Evolutionary conservation across 257 asterid species (phyloP).

Genomic region (Misopates orontium): DNA sequence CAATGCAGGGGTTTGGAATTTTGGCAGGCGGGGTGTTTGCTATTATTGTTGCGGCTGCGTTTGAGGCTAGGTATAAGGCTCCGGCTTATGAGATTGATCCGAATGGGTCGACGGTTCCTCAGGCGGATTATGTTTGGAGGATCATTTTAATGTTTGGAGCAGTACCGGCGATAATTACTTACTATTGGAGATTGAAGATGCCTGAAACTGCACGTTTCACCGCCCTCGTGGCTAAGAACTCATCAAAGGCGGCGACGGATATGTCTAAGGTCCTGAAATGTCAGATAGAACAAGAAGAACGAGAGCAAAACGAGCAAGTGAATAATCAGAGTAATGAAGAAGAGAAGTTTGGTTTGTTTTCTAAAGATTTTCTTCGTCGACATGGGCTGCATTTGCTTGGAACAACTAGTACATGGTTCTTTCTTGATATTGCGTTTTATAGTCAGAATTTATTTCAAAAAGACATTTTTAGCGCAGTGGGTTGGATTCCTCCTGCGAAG

Average conservation of each 20-base stretch:
- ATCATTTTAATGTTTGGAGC: slow-evolving; percentile 60
- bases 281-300: slow-evolving; percentile 36
- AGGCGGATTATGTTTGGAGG: slow-evolving; percentile 67
- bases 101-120: slow-evolving; percentile 40
- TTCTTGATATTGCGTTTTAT: slow-evolving; percentile 64
- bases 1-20: slow-evolving; percentile 72
- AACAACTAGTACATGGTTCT: slow-evolving; percentile 56
- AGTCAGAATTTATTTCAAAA: slow-evolving; percentile 67
- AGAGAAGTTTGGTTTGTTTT: slow-evolving; percentile 42
- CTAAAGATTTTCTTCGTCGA: slow-evolving; percentile 41
- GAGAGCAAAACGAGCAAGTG: background rate
- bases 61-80: slow-evolving; percentile 31
- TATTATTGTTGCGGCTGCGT: slow-evolving; percentile 38
- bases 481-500: slow-evolving; percentile 64
- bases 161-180: slow-evolving; percentile 50
- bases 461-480: slow-evolving; percentile 58
- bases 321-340: background rate
- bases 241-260: slow-evolving; percentile 52
- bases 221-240: slow-evolving; percentile 58
- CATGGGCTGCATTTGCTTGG: slow-evolving; percentile 69
- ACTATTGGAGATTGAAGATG: slow-evolving; percentile 61
- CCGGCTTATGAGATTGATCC: slow-evolving; percentile 59
- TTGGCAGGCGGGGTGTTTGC: slow-evolving; percentile 53
- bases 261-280: slow-evolving; percentile 54
- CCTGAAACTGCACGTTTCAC: slow-evolving; percentile 72